A percentile compares a stretch with the other conserved stretches of the same genome.
Conservation (phyloP, 768 basidiomycete genomes). For the Pholiota conissans region DNA sequence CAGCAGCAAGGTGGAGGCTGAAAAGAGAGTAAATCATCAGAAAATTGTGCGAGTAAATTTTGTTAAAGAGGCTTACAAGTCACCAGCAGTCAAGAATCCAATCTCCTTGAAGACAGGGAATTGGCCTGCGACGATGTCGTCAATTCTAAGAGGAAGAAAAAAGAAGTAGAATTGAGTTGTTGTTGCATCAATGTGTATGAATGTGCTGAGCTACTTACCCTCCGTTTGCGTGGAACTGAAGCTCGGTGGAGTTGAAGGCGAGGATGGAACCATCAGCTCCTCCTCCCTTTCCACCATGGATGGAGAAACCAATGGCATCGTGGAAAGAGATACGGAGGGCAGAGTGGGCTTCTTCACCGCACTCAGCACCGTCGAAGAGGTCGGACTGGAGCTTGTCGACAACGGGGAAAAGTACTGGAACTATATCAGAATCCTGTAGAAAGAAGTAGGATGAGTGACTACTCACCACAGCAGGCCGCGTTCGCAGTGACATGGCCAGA, state of each 20-base stretch:
- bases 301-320: slow-evolving; percentile 22
- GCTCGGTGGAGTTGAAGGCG: slow-evolving; percentile 9
- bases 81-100: slow-evolving; percentile 19
- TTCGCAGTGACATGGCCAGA: slow-evolving; percentile 26
- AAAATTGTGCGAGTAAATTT: too few relatives aligned
- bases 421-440: background rate
- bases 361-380: slow-evolving; percentile 33
- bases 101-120: slow-evolving; percentile 21
- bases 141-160: too few relatives aligned
- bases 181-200: background rate
- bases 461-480: slow-evolving; percentile 22
- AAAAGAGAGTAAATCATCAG: background rate
- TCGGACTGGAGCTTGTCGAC: slow-evolving; percentile 30
- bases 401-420: slow-evolving; percentile 18
- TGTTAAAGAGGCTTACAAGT: slow-evolving; percentile 22
- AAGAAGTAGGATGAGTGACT: background rate
- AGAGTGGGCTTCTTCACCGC: slow-evolving; percentile 30
- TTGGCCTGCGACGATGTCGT: slow-evolving; percentile 20
- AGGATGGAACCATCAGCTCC: slow-evolving; percentile 11
- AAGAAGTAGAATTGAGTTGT: slow-evolving; percentile 2
- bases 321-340: slow-evolving; percentile 25
- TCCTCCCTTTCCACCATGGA: slow-evolving; percentile 22
- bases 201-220: slow-evolving; percentile 2
- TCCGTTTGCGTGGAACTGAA: slow-evolving; percentile 11
- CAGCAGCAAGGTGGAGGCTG: slow-evolving; percentile 24